Evolutionary conservation across 768 basidiomycete genomes (phyloP).

Genomic region (Tylopilus vinaceipallidus): DNA sequence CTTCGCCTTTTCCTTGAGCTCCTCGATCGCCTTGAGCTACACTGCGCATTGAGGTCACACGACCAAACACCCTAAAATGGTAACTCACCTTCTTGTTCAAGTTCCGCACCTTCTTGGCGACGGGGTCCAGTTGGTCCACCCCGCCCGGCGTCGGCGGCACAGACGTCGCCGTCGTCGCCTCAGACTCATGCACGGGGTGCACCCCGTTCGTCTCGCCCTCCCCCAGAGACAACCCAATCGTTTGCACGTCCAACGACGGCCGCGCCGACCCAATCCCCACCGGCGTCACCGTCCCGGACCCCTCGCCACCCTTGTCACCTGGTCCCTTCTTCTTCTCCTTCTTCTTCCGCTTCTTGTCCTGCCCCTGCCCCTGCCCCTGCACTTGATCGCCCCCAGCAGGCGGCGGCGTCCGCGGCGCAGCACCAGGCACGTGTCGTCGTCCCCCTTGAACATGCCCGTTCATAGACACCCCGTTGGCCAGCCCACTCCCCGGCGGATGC

Average conservation of each 20-base stretch:
- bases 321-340: slow-evolving; percentile 60
- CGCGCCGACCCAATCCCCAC: slow-evolving; percentile 23
- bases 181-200: not conserved
- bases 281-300: slow-evolving; percentile 31
- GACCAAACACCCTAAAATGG: not conserved
- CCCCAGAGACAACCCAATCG: slow-evolving; percentile 22
- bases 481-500: slow-evolving; percentile 48
- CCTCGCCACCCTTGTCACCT: slow-evolving; percentile 30
- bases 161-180: slow-evolving; percentile 18
- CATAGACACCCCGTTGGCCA: slow-evolving; percentile 32
- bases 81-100: slow-evolving; percentile 89
- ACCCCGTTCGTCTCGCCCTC: slow-evolving; percentile 14
- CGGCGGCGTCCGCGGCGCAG: slow-evolving; percentile 50
- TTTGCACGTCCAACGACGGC: slow-evolving; percentile 38
- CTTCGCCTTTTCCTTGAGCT: slow-evolving; percentile 89
- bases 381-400: slow-evolving; percentile 39
- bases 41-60: not conserved
- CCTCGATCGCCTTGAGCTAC: slow-evolving; percentile 97
- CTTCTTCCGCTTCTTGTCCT: slow-evolving; percentile 46
- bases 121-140: slow-evolving; percentile 68
- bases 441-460: slow-evolving; percentile 31
- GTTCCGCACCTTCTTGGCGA: slow-evolving; percentile 92
- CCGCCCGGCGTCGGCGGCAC: slow-evolving; percentile 55
- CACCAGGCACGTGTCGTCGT: slow-evolving; percentile 66
- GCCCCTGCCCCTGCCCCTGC: slow-evolving; percentile 25